These are phyloP conservation scores for Penicillium lividum DNA, from an alignment of 495 filamentous ascomycete genomes.

Conservation along the genomic window DNA sequence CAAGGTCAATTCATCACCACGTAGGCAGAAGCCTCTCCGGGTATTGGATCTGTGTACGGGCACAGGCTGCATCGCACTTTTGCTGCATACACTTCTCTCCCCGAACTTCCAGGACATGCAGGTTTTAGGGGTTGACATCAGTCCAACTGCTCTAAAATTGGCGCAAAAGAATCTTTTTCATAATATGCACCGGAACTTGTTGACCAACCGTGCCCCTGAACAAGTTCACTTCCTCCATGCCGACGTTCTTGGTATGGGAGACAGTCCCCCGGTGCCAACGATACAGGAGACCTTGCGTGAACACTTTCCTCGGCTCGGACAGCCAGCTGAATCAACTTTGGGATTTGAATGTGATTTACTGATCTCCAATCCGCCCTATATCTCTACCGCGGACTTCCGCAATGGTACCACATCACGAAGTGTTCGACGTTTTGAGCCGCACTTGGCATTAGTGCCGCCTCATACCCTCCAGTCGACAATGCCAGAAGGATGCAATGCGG, in stretches of 20 bases:
- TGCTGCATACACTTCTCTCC: slow-evolving; percentile 60
- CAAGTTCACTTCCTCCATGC: slow-evolving; percentile 53
- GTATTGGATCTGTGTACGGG: slow-evolving; percentile 89
- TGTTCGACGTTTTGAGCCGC: slow-evolving; percentile 80
- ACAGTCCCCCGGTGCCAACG: slow-evolving; percentile 14
- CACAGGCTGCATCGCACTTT: slow-evolving; percentile 85
- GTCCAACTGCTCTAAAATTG: slow-evolving; percentile 56
- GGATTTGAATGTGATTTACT: slow-evolving; percentile 62
- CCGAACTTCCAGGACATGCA: slow-evolving; percentile 28
- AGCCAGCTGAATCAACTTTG: neutral
- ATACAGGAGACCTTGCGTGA: slow-evolving; percentile 9
- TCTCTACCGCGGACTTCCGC: slow-evolving; percentile 61
- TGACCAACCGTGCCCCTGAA: slow-evolving; percentile 28
- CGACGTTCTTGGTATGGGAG: slow-evolving; percentile 53
- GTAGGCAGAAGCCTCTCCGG: slow-evolving; percentile 35
- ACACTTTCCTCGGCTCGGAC: slow-evolving; percentile 4
- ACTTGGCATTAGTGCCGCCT: slow-evolving; percentile 70
- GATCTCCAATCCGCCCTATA: slow-evolving; percentile 89
- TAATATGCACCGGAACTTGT: slow-evolving; percentile 40
- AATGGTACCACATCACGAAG: slow-evolving; percentile 62
- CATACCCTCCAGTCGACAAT: neutral
- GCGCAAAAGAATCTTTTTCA: slow-evolving; percentile 60
- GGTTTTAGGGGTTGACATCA: slow-evolving; percentile 45
- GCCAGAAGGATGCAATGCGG: slow-evolving; percentile 12
- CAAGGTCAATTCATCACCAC: neutral